phyloP scores from a whole-genome alignment of 306 rosid species.

The Clitoria ternatea region DNA sequence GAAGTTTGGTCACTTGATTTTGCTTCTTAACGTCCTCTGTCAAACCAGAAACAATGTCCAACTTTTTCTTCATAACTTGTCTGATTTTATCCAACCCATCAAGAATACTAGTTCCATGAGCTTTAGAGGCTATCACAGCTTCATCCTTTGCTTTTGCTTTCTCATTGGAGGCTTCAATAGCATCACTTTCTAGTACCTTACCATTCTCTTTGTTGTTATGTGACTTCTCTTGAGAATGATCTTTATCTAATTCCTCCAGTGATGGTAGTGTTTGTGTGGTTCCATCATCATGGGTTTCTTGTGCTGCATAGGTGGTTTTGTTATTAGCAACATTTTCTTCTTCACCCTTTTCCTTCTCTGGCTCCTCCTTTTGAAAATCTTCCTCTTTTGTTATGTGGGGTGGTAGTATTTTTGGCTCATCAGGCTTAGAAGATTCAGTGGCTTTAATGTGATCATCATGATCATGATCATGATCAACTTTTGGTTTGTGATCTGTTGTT shows the following conservation, averaged over 20 bases:
- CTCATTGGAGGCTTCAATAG: too few relatives aligned
- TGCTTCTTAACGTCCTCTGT: constrained; percentile 20
- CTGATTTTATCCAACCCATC: background rate
- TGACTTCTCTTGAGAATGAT: background rate
- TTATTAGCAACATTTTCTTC: background rate
- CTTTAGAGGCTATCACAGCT: background rate
- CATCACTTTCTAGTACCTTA: background rate
- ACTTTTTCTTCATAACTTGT: background rate
- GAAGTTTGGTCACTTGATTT: background rate
- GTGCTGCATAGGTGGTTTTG: background rate
- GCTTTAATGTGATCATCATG: too few relatives aligned
- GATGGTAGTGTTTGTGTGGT: background rate
- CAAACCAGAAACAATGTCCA: background rate
- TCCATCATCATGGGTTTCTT: background rate
- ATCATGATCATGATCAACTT: background rate
- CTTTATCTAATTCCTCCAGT: too few relatives aligned
- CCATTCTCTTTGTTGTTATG: background rate
- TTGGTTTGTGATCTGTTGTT: background rate
- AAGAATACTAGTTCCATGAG: background rate
- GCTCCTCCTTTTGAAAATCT: background rate
- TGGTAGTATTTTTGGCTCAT: too few relatives aligned
- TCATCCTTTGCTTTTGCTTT: background rate
- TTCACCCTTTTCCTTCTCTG: background rate
- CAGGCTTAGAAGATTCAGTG: too few relatives aligned
- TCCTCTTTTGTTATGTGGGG: too few relatives aligned